A percentile compares a stretch with the other conserved stretches of the same genome.
Evolutionary conservation across 192 early-diverging fungal genomes (phyloP).

Genomic region (Coemansia interrupta): DNA sequence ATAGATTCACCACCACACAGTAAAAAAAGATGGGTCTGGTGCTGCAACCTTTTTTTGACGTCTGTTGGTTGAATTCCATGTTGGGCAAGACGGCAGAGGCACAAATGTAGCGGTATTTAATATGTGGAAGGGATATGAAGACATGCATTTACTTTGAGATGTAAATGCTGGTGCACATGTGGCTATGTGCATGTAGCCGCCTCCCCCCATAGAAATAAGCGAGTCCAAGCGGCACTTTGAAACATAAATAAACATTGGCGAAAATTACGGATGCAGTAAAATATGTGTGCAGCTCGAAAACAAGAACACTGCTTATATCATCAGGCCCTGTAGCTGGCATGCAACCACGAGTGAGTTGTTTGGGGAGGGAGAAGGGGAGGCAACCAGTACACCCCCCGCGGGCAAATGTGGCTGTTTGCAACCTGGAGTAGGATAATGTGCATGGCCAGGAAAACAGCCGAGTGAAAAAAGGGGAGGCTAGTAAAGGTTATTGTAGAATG

Average conservation of each 20-base stretch:
- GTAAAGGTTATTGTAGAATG: slow-evolving; percentile 13
- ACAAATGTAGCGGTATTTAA: too few species aligned
- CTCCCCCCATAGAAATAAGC: background rate
- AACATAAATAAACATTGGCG: background rate
- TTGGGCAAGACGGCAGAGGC: background rate
- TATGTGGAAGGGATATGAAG: background rate
- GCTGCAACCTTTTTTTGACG: background rate
- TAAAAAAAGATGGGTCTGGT: too few species aligned
- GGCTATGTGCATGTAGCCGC: slow-evolving; percentile 1
- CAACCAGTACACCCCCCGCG: background rate
- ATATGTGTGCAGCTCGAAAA: background rate
- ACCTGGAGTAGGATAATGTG: background rate
- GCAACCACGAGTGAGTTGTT: background rate
- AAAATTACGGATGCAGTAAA: background rate
- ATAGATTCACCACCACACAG: too few species aligned
- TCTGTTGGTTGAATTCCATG: background rate
- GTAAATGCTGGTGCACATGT: slow-evolving; percentile 5
- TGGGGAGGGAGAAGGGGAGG: background rate
- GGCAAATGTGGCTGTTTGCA: slow-evolving; percentile 6
- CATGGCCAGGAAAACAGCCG: background rate
- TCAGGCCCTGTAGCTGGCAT: background rate
- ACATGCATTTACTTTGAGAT: slow-evolving; percentile 8
- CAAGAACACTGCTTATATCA: background rate
- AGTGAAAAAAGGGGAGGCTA: background rate
- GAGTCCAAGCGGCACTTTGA: background rate